Conservation (phyloP, 257 asterid species). For the Solanum verrucosum region DNA sequence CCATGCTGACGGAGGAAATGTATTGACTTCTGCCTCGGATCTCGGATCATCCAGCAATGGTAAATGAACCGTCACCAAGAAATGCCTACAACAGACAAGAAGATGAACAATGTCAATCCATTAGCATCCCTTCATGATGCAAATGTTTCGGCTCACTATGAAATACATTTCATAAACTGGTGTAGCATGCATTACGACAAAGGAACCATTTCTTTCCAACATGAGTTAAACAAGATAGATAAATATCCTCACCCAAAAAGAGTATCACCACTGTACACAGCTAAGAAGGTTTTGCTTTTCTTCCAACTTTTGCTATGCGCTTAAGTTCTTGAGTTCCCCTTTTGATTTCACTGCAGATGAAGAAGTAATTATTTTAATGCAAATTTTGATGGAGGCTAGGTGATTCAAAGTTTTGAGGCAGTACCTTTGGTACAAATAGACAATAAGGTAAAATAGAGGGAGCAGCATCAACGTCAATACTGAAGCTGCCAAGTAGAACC, state of each 20-base stretch:
- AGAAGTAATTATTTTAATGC: neutral
- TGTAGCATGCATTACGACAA: neutral
- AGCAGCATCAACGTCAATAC: constrained; percentile 71
- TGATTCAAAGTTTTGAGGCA: constrained; percentile 7
- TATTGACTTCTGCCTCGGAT: neutral
- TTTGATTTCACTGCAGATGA: constrained; percentile 45
- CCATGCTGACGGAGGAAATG: neutral
- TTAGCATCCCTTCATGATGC: neutral
- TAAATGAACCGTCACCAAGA: neutral
- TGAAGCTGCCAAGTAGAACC: constrained; percentile 60
- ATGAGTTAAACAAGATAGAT: neutral
- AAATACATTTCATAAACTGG: neutral
- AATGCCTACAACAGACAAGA: neutral
- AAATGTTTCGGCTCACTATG: neutral
- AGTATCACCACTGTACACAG: neutral
- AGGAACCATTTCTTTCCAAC: neutral
- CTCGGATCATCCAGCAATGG: neutral
- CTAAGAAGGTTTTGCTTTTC: constrained; percentile 68
- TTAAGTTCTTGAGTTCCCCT: constrained; percentile 57
- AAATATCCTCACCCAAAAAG: neutral
- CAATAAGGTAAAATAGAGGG: constrained; percentile 66
- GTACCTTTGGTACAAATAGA: constrained; percentile 67
- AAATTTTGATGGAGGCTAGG: neutral
- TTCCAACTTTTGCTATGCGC: constrained; percentile 51
- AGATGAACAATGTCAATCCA: neutral